phyloP scores from a whole-genome alignment of 2,329 filamentous ascomycete genomes.

The Fusarium redolens region DNA sequence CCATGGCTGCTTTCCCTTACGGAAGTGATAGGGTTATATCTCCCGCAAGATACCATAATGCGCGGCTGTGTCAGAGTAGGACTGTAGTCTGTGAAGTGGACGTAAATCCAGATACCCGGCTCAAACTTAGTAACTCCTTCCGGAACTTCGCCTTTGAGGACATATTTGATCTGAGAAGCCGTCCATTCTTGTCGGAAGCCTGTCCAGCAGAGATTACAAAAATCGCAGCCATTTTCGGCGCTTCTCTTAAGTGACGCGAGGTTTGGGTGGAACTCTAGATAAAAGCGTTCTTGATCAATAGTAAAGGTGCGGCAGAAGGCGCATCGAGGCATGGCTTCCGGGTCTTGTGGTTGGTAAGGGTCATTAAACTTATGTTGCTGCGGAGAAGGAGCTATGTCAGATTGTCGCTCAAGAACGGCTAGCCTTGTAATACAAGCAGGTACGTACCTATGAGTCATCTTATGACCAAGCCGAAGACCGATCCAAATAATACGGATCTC shows the following conservation, averaged over 20 bases:
- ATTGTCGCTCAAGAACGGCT: not conserved
- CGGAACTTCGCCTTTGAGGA: not conserved
- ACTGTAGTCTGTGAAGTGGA: not conserved
- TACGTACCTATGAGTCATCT: not conserved
- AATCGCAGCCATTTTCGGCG: slow-evolving; percentile 8
- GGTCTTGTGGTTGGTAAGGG: not conserved
- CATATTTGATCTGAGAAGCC: not conserved
- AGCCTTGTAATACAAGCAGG: not conserved
- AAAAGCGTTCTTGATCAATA: not conserved
- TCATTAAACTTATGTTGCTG: not conserved
- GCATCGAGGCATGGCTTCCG: not conserved
- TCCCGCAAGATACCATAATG: not conserved
- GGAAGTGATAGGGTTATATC: not conserved
- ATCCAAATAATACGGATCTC: too few species aligned
- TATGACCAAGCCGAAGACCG: not conserved
- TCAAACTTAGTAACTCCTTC: not conserved
- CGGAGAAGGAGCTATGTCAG: not conserved
- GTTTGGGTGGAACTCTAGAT: not conserved
- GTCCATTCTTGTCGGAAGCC: slow-evolving; percentile 4
- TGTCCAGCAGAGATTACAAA: slow-evolving; percentile 15
- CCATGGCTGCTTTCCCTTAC: not conserved
- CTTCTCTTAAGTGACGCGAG: slow-evolving; percentile 2
- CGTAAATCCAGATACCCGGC: slow-evolving; percentile 6
- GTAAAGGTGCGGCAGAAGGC: not conserved
- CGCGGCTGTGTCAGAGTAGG: not conserved